These are phyloP conservation scores for Pythium dissimile DNA, from an alignment of 352 stramenopile species.

Conservation along the genomic window DNA sequence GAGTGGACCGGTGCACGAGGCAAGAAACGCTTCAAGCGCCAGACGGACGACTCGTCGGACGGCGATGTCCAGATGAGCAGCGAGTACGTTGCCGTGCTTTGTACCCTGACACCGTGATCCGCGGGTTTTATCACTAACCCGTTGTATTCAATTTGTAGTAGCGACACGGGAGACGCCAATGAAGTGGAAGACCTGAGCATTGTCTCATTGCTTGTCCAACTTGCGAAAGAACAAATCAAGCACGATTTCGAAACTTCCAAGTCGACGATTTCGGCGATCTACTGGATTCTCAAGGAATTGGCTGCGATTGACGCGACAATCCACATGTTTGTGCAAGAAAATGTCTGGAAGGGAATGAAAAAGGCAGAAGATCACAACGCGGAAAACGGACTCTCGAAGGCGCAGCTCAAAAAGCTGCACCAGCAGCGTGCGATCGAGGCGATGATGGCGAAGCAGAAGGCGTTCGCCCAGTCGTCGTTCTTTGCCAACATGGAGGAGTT, in stretches of 20 bases:
- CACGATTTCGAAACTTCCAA: conserved; percentile 78
- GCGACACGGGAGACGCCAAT: conserved; percentile 44
- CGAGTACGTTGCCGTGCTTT: conserved; percentile 31
- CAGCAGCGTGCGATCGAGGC: conserved; percentile 82
- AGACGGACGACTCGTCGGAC: conserved; percentile 36
- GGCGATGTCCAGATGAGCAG: conserved; percentile 66
- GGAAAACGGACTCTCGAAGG: conserved; percentile 66
- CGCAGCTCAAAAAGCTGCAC: conserved; percentile 69
- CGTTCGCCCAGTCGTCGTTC: conserved; percentile 65
- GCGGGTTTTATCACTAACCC: not conserved
- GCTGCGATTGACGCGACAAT: conserved; percentile 46
- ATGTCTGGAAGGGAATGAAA: conserved; percentile 63
- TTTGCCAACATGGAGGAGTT: conserved; percentile 70
- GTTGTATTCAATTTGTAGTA: conserved; percentile 20
- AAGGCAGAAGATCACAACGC: conserved; percentile 45
- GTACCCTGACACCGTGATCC: not conserved
- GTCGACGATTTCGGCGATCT: conserved; percentile 72
- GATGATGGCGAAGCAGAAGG: conserved; percentile 78
- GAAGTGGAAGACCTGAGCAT: conserved; percentile 69
- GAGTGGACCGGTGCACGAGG: conserved; percentile 37
- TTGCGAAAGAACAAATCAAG: conserved; percentile 64
- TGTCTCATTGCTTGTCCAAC: conserved; percentile 49
- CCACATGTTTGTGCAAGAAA: conserved; percentile 48
- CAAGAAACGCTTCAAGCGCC: conserved; percentile 71
- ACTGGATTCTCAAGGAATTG: conserved; percentile 77